Base-by-base conservation (phyloP, 805 yeast genomes). In the Maudiozyma saulgeensis region DNA sequence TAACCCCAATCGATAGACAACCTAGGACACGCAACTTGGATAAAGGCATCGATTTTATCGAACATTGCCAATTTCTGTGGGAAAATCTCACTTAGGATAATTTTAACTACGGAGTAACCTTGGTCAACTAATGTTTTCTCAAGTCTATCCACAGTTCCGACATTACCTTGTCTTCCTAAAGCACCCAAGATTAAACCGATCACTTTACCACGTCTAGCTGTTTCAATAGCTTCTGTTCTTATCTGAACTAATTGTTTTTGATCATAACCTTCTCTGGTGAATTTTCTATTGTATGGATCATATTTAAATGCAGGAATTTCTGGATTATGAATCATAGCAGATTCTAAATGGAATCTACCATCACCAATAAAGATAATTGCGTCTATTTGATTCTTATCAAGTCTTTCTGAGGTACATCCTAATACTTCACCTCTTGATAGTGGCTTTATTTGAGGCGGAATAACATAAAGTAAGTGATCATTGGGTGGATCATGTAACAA, bases 1-100 rank as follows among this genome's bases (percentile, higher is more conserved):
- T 93, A 93, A 0, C 99, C 99, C 99, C 99, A 93, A 66, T 93
- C 99, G 41, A 93, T 91, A 1, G 96, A 87, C 43, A 93, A 70
- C 59, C 99, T 74, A 0, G 99, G 99, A 64, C 99, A 93, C 0
- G 99, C 99, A 2, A 93, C 96, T 67, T 93, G 99, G 13, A 93
- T 86, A 74, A 93, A 93, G 1, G 90, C 95, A 67, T 93, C 99
- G 16, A 91, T 79, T 59, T 87, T 93, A 58, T 87, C 90, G 67
- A 93, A 93, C 82, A 86, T 84, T 11, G 96, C 83, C 37, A 93
- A 71, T 58, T 93, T 93, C 47, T 81, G 85, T 0, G 99, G 99
- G 68, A 93, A 90, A 18, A 93, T 88, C 65, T 93, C 99, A 49
- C 96, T 85, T 15, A 93, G 67, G 35, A 93, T 81, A 49, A 93